Evolutionary conservation across 2,329 filamentous ascomycete species (phyloP), one percentile per base, ranked within the genome.

Genomic region (Amphichorda felina): DNA sequence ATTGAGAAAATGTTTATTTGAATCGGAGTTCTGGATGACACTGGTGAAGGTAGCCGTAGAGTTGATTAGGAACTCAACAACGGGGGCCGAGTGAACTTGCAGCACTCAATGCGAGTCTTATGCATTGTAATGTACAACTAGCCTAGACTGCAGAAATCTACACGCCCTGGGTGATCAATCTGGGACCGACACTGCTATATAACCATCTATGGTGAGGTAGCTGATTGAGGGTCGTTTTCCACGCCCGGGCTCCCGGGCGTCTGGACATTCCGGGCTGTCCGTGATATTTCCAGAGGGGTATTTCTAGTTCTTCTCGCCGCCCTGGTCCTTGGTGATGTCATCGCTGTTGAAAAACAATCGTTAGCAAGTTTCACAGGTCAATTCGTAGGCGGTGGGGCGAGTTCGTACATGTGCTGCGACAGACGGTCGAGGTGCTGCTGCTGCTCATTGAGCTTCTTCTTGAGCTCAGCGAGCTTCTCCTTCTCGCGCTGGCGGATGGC

Each of bases 401-500:
- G 15, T 19, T 48, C 80, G 55, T 64, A 91, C 85, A 94, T 87
- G 72, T 93, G 83, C 53, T 82, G 73, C 51, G 86, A 79, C 43
- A 95, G 76, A 57, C 88, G 80, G 55, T 89, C 70, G 45, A 95
- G 75, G 66, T 94, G 85, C 47, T 77, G 64, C 59, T 84, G 76
- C 68, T 94, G 86, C 60, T 84, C 77, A 43, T 61, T 53, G 45
- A 95, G 72, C 68, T 75, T 77, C 65, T 72, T 69, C 62, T 75
- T 80, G 50, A 94, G 77, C 56, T 75, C 74, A 35, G 72, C 49
- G 43, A 95, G 80, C 85, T 94, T 95, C 67, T 88, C 79, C 65
- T 78, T 76, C 74, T 96, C 91, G 56, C 87, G 83, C 66, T 82
- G 68, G 52, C 77, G 76, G 64, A 98, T 87, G 63, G 82, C 84